Evolutionary conservation across 768 basidiomycete genomes (phyloP).

Genomic region (Rhodosporidiobolus odoratus): DNA sequence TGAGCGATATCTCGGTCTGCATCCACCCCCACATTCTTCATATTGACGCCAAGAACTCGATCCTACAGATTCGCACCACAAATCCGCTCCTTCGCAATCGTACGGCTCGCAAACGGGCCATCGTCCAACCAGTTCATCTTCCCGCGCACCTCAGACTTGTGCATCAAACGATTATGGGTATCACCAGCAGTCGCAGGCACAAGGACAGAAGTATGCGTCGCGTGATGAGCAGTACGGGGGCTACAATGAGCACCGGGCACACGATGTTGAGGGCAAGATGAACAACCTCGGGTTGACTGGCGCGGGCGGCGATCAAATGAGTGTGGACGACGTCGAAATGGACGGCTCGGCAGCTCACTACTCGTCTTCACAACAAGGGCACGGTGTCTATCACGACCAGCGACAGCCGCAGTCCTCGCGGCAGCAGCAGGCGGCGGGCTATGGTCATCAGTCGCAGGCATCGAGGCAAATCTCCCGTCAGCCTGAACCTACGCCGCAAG

Average conservation of each 20-base stretch:
- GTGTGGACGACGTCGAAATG: conserved; percentile 26
- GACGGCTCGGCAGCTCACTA: conserved; percentile 7
- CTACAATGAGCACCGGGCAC: conserved; percentile 1
- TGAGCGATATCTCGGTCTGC: not conserved
- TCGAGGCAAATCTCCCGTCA: conserved; percentile 14
- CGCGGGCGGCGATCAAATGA: conserved; percentile 23
- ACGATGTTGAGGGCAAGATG: conserved; percentile 37
- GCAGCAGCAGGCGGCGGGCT: not conserved
- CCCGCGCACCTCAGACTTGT: not conserved
- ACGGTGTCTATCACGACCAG: conserved; percentile 6
- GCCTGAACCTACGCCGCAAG: conserved; percentile 16
- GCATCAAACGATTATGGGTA: conserved; percentile 12
- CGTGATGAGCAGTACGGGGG: conserved; percentile 8
- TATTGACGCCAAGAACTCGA: not conserved
- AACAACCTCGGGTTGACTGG: conserved; percentile 23
- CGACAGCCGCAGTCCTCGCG: conserved; percentile 4
- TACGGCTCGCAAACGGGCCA: conserved; percentile 1
- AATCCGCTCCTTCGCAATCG: not conserved
- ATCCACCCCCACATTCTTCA: not conserved
- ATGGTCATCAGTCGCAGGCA: conserved; percentile 7
- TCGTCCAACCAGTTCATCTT: conserved; percentile 9
- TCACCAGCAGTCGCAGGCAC: not conserved
- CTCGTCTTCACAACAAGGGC: conserved; percentile 5
- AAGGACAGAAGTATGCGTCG: not conserved
- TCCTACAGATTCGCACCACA: conserved; percentile 18